phyloP scores from a whole-genome alignment of 75 land plant genomes.

The Picea sitchensis region DNA sequence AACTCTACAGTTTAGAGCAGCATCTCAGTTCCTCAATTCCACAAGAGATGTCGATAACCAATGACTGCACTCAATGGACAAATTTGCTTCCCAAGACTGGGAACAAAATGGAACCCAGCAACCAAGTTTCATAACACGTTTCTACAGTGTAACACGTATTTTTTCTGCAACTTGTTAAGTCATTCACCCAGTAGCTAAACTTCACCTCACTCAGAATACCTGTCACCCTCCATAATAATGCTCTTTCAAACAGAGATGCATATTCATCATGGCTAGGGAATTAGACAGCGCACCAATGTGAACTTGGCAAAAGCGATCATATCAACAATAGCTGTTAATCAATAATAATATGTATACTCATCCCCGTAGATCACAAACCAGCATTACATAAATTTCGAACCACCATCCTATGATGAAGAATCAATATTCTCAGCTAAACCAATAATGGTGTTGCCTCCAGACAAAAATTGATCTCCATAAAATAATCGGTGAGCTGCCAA shows the following conservation, averaged over 20 bases:
- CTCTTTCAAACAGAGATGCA: constrained; percentile 11
- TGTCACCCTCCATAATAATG: constrained; percentile 7
- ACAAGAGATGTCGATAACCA: constrained; percentile 2
- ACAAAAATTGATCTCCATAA: constrained; percentile 5
- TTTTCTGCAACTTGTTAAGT: constrained; percentile 5
- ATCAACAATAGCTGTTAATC: constrained; percentile 4
- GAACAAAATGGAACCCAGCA: constrained; percentile 9
- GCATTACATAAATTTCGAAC: neutral
- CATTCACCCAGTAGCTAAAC: constrained; percentile 1
- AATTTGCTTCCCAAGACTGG: neutral
- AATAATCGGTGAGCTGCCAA: constrained; percentile 2
- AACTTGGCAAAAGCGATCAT: constrained; percentile 3
- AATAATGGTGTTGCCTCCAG: constrained; percentile 10
- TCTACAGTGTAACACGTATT: neutral
- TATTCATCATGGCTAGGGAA: constrained; percentile 8
- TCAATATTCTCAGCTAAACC: constrained; percentile 8
- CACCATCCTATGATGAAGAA: constrained; percentile 9
- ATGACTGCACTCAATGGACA: constrained; percentile 3
- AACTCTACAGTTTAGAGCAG: neutral
- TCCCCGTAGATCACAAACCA: constrained; percentile 6
- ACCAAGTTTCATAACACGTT: neutral
- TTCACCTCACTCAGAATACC: neutral
- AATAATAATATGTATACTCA: constrained; percentile 1
- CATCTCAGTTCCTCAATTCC: neutral
- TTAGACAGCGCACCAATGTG: neutral